Conservation (phyloP, 208 protist genomes). For the Naegleria lovaniensis region DNA sequence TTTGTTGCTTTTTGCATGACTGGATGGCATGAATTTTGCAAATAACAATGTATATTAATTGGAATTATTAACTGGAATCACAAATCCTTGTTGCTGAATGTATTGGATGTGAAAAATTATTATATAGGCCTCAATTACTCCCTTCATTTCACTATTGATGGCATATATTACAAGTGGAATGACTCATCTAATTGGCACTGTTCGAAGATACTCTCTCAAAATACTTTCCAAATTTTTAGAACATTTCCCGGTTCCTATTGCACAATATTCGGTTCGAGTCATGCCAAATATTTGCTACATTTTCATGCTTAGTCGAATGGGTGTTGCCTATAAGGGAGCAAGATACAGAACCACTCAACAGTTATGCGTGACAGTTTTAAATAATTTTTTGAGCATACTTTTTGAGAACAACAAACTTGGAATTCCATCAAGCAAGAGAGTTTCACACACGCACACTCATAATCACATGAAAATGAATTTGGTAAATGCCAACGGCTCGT, state of each 20-base stretch:
- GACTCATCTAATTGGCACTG: neutral
- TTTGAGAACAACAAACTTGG: constrained; percentile 8
- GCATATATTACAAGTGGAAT: neutral
- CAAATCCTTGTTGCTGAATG: too few relatives aligned
- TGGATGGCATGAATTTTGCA: too few relatives aligned
- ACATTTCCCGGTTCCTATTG: neutral
- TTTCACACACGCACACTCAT: neutral
- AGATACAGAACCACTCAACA: neutral
- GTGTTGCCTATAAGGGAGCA: neutral
- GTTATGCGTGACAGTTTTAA: neutral
- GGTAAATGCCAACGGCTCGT: neutral
- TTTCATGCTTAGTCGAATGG: neutral
- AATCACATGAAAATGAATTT: neutral
- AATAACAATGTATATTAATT: too few relatives aligned
- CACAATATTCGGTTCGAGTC: neutral
- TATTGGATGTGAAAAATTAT: too few relatives aligned
- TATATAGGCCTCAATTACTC: neutral
- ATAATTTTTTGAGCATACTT: neutral
- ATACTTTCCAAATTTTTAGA: neutral
- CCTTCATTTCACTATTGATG: neutral
- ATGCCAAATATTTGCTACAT: neutral
- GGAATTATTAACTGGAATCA: too few relatives aligned
- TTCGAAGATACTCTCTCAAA: neutral
- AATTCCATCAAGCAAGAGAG: neutral
- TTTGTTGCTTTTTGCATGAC: too few relatives aligned